Evolutionary conservation across 805 yeast genomes (phyloP).

Genomic region (Scheffersomyces spartinae): DNA sequence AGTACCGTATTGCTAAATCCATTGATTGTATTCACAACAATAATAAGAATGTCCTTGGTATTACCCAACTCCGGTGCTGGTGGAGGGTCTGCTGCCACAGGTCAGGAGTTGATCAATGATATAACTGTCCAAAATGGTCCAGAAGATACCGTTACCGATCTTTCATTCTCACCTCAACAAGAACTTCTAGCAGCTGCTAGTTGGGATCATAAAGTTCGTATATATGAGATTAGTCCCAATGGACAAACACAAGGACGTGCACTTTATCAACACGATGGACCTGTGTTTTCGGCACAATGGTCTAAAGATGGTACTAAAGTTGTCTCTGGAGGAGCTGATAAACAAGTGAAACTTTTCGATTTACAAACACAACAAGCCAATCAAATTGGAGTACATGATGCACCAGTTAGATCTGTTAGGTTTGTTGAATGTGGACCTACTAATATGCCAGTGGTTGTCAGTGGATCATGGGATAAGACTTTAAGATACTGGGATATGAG

Average conservation of each 20-base stretch:
- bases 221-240: conserved; percentile 69
- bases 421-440: conserved; percentile 79
- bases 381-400: conserved; percentile 80
- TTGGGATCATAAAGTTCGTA: conserved; percentile 92
- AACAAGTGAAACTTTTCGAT: conserved; percentile 76
- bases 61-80: too few relatives aligned
- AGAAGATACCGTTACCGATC: conserved; percentile 80
- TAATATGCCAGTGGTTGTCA: conserved; percentile 70
- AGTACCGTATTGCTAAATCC: too few relatives aligned
- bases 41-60: too few relatives aligned
- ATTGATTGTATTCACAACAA: too few relatives aligned
- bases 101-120: conserved; percentile 59
- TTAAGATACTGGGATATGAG: conserved; percentile 92
- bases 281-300: conserved; percentile 78
- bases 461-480: conserved; percentile 96
- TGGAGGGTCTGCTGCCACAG: too few relatives aligned
- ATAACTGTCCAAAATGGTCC: conserved; percentile 67
- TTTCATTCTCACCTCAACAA: conserved; percentile 78
- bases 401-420: conserved; percentile 63
- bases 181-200: conserved; percentile 74
- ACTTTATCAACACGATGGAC: conserved; percentile 78
- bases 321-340: conserved; percentile 84
- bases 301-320: conserved; percentile 79
- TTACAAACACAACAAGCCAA: conserved; percentile 69
- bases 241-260: conserved; percentile 87